Evolutionary conservation across 176 grass and related monocot species (phyloP).

Genomic region (Pontederia crassipes): DNA sequence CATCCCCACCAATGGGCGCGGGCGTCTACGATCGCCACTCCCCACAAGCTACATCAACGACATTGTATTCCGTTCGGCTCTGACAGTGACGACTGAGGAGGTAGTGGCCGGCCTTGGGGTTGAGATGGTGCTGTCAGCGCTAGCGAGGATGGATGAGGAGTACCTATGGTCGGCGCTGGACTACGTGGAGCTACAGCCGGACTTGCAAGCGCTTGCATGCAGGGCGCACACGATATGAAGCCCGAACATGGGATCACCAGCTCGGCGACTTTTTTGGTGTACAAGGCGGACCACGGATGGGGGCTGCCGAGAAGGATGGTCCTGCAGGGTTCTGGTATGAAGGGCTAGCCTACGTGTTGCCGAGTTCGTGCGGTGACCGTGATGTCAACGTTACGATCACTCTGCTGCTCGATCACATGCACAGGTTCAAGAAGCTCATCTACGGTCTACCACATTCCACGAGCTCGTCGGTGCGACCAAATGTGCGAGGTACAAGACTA

Average conservation of each 20-base stretch:
- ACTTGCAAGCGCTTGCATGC: constrained; percentile 48
- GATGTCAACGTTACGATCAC: constrained; percentile 61
- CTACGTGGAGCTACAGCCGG: constrained; percentile 59
- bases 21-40: constrained; percentile 46
- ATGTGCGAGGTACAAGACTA: too few relatives aligned
- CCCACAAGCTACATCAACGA: constrained; percentile 74
- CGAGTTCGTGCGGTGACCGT: constrained; percentile 39
- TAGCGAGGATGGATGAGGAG: constrained; percentile 42
- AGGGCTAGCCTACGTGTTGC: constrained; percentile 62
- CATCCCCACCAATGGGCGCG: constrained; percentile 50
- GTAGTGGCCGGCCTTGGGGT: constrained; percentile 4
- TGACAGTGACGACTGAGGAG: constrained; percentile 30
- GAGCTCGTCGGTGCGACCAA: too few relatives aligned
- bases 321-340: constrained; percentile 60
- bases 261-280: constrained; percentile 59
- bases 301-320: constrained; percentile 71
- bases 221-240: constrained; percentile 62
- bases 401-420: constrained; percentile 68
- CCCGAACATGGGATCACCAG: constrained; percentile 72
- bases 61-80: constrained; percentile 67
- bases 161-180: constrained; percentile 74
- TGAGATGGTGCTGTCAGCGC: constrained; percentile 43
- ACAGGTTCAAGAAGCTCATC: constrained; percentile 64
- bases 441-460: constrained; percentile 6
- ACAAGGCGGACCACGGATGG: constrained; percentile 66